Evolutionary conservation across 306 rosid genomes (phyloP).

Genomic region (Vicia villosa): DNA sequence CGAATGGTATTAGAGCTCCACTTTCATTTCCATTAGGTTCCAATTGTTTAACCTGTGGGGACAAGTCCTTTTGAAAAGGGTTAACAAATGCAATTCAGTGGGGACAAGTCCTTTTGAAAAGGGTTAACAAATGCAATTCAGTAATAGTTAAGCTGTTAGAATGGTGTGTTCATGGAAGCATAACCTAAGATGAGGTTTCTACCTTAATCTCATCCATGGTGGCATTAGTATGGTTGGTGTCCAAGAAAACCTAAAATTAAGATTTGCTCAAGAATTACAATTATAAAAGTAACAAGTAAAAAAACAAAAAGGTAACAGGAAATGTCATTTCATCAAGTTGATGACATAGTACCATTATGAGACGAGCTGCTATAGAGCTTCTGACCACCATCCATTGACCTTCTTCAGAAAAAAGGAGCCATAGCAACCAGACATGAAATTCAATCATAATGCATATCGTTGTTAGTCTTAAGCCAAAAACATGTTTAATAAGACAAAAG

Average conservation of each 20-base stretch:
- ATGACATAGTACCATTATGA: constrained; percentile 65
- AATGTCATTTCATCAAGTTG: constrained; percentile 12
- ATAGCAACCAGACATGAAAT: constrained; percentile 43
- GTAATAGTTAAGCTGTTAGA: constrained; percentile 37
- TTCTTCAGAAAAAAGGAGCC: constrained; percentile 95
- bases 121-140: constrained; percentile 36
- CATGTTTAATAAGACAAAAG: not conserved
- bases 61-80: constrained; percentile 79
- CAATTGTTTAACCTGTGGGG: constrained; percentile 77
- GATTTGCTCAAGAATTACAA: constrained; percentile 40
- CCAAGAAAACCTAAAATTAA: constrained; percentile 68
- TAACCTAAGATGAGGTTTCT: constrained; percentile 35
- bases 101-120: constrained; percentile 87
- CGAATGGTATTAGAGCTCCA: constrained; percentile 88
- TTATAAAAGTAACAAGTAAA: constrained; percentile 21
- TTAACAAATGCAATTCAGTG: constrained; percentile 45
- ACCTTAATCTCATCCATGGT: constrained; percentile 96
- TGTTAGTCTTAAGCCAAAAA: constrained; percentile 8
- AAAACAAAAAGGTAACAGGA: not conserved
- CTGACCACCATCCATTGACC: constrained; percentile 97
- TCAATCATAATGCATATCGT: constrained; percentile 23
- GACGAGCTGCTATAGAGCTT: constrained; percentile 90
- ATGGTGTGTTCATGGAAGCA: constrained; percentile 16
- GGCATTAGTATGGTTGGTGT: constrained; percentile 59
- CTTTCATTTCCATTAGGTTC: constrained; percentile 64